A percentile compares a stretch with the other conserved stretches of the same genome.
Evolutionary conservation across 768 basidiomycete species (phyloP).

Genomic region (Leccinum variicolor): DNA sequence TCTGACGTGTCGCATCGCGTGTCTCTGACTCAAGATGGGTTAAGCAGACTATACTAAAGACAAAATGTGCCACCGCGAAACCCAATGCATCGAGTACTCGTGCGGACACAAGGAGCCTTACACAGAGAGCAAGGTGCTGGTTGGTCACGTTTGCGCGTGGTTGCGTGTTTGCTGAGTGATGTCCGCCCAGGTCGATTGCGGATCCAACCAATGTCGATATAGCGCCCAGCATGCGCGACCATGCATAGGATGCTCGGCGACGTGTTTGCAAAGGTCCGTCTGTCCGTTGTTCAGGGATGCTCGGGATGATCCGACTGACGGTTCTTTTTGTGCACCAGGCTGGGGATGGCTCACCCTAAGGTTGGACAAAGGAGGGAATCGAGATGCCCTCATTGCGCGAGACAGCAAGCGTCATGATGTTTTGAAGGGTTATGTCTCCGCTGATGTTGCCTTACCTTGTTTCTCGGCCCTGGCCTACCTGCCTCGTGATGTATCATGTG

Average conservation of each 20-base stretch:
- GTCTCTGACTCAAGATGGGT: conserved; percentile 7
- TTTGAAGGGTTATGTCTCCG: background rate
- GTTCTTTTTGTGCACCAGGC: conserved; percentile 8
- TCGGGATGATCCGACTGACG: conserved; percentile 15
- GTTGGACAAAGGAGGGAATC: conserved; percentile 17
- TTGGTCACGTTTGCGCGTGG: conserved; percentile 22
- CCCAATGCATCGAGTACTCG: conserved; percentile 33
- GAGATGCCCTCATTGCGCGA: conserved; percentile 21
- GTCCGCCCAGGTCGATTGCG: conserved; percentile 40
- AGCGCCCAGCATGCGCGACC: conserved; percentile 34
- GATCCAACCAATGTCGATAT: conserved; percentile 39
- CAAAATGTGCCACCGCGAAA: conserved; percentile 44
- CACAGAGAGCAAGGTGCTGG: conserved; percentile 29
- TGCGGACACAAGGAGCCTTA: conserved; percentile 38
- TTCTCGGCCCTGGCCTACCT: background rate
- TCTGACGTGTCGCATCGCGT: background rate
- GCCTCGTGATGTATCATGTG: conserved; percentile 12
- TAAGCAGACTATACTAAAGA: conserved; percentile 6
- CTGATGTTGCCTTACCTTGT: background rate
- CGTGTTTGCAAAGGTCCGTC: conserved; percentile 40
- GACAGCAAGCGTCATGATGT: conserved; percentile 8
- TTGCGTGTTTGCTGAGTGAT: conserved; percentile 15
- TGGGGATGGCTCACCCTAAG: conserved; percentile 21
- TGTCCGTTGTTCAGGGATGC: background rate
- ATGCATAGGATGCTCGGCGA: conserved; percentile 36